Conservation (phyloP, 306 rosid genomes). For the Hippophae gyantsensis region DNA sequence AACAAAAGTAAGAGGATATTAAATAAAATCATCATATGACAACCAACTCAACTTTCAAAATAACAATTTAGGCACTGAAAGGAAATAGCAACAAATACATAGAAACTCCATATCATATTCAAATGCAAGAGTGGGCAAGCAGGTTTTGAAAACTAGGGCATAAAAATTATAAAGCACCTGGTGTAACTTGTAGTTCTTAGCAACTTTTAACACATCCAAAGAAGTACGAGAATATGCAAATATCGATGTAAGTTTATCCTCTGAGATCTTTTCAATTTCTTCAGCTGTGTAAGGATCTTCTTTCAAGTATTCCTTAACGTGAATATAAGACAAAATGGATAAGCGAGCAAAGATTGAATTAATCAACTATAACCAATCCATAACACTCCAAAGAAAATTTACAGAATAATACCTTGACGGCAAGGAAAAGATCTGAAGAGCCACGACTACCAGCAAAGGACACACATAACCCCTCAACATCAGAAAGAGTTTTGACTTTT, state of each 20-base stretch:
- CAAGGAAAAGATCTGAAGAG: slow-evolving; percentile 74
- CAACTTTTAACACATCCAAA: slow-evolving; percentile 67
- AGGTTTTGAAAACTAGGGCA: background rate
- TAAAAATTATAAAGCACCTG: slow-evolving; percentile 40
- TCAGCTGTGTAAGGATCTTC: slow-evolving; percentile 79
- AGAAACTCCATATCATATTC: background rate
- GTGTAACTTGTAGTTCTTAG: slow-evolving; percentile 68
- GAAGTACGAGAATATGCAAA: slow-evolving; percentile 54
- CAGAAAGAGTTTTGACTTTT: slow-evolving; percentile 65
- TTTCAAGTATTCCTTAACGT: slow-evolving; percentile 65
- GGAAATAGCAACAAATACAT: too few relatives aligned
- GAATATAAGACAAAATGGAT: slow-evolving; percentile 5
- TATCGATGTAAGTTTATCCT: slow-evolving; percentile 49
- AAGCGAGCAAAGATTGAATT: slow-evolving; percentile 1
- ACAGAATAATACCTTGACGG: slow-evolving; percentile 65
- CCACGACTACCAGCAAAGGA: slow-evolving; percentile 43
- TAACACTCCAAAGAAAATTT: background rate
- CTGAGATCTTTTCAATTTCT: slow-evolving; percentile 57
- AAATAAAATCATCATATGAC: too few relatives aligned
- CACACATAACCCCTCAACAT: slow-evolving; percentile 83
- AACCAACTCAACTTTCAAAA: too few relatives aligned
- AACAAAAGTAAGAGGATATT: too few relatives aligned
- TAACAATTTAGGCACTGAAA: too few relatives aligned
- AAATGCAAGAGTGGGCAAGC: background rate
- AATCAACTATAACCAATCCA: background rate